Evolutionary conservation across 306 rosid species (phyloP).

Genomic region (Quercus robur): DNA sequence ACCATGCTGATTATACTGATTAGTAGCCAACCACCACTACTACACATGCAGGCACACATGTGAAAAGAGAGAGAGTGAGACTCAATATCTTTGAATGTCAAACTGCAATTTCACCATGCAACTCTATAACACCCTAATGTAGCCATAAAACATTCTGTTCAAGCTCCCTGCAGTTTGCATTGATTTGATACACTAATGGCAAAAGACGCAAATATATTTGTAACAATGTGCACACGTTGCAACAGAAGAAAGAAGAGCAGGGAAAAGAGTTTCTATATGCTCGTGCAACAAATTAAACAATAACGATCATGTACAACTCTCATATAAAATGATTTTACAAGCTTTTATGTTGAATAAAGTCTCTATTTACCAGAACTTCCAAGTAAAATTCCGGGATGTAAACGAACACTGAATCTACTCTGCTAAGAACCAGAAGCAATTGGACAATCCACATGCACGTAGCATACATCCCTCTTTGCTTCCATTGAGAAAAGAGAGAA

Average conservation of each 20-base stretch:
- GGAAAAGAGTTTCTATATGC: background rate
- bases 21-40: background rate
- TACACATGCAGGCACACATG: background rate
- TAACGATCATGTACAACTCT: background rate
- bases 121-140: background rate
- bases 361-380: conserved; percentile 75
- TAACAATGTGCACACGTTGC: background rate
- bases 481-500: conserved; percentile 76
- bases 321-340: background rate
- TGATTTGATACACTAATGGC: background rate
- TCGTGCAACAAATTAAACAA: conserved; percentile 7
- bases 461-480: conserved; percentile 99
- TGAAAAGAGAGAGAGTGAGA: background rate
- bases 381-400: conserved; percentile 87
- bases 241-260: conserved; percentile 1
- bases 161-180: background rate
- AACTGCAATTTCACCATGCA: background rate
- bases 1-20: background rate
- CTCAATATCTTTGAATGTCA: background rate
- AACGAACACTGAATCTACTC: conserved; percentile 68
- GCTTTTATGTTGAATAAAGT: background rate
- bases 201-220: background rate
- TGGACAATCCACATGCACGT: conserved; percentile 96
- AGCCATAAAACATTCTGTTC: background rate
- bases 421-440: conserved; percentile 86